phyloP scores from a whole-genome alignment of 495 filamentous ascomycete genomes.

The Terfezia claveryi region DNA sequence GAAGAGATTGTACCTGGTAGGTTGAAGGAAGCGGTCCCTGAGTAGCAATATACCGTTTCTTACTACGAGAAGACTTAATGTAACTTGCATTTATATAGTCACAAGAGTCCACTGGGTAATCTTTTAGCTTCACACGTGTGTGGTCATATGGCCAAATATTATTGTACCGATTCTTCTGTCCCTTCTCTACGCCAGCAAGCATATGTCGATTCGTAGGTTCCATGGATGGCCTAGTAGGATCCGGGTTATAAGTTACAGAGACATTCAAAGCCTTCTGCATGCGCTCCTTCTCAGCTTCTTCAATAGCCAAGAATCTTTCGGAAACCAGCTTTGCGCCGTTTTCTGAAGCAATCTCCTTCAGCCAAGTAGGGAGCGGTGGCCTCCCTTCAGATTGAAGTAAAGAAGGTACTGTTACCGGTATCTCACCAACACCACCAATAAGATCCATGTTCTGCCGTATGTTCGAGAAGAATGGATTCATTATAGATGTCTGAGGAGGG shows the following conservation, averaged over 20 bases:
- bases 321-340: conserved; percentile 64
- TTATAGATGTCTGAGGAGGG: conserved; percentile 39
- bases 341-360: conserved; percentile 39
- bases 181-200: conserved; percentile 84
- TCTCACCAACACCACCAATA: conserved; percentile 78
- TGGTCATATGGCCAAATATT: conserved; percentile 97
- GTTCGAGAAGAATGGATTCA: conserved; percentile 86
- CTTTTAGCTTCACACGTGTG: conserved; percentile 58
- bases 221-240: conserved; percentile 5
- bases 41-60: conserved; percentile 84
- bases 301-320: conserved; percentile 62
- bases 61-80: conserved; percentile 49
- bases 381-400: conserved; percentile 26
- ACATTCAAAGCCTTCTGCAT: conserved; percentile 74
- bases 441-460: conserved; percentile 96
- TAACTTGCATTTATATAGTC: conserved; percentile 95
- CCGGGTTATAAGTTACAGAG: conserved; percentile 17
- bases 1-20: conserved; percentile 38
- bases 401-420: conserved; percentile 49
- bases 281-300: conserved; percentile 62
- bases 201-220: conserved; percentile 13
- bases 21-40: conserved; percentile 87
- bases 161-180: conserved; percentile 87
- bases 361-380: conserved; percentile 46
- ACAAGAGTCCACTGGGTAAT: conserved; percentile 45